These are phyloP conservation scores for Omphalotus olearius DNA, from an alignment of 1,284 basidiomycete species.

Conservation along the genomic window DNA sequence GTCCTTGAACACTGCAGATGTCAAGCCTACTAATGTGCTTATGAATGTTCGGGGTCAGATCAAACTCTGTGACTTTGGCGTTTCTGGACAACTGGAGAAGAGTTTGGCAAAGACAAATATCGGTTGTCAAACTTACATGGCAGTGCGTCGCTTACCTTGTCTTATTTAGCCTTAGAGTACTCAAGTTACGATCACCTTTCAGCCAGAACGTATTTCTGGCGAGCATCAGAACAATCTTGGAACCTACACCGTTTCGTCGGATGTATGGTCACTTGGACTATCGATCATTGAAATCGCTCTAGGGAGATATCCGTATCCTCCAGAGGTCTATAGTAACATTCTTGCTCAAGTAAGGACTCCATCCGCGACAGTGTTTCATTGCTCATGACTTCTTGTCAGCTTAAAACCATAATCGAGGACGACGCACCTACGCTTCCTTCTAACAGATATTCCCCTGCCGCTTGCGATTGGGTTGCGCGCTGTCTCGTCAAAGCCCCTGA, in stretches of 20 bases:
- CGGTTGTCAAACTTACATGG: slow-evolving; percentile 99
- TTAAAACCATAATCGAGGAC: slow-evolving; percentile 95
- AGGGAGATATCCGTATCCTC: slow-evolving; percentile 95
- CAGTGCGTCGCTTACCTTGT: slow-evolving; percentile 49
- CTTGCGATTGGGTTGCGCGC: slow-evolving; percentile 54
- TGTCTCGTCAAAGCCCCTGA: slow-evolving; percentile 80
- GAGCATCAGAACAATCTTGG: slow-evolving; percentile 84
- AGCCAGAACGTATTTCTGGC: slow-evolving; percentile 95
- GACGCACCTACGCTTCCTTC: slow-evolving; percentile 83
- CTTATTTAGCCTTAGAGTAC: too few species aligned
- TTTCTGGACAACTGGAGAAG: slow-evolving; percentile 96
- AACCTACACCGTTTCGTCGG: slow-evolving; percentile 95
- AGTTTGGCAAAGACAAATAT: slow-evolving; percentile 98
- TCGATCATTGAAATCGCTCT: slow-evolving; percentile 92
- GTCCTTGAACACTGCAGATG: slow-evolving; percentile 48
- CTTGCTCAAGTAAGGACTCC: slow-evolving; percentile 44
- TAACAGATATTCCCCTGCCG: slow-evolving; percentile 38
- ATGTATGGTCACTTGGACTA: slow-evolving; percentile 98
- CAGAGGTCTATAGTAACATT: slow-evolving; percentile 97
- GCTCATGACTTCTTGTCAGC: slow-evolving; percentile 47
- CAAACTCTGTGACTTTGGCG: slow-evolving; percentile 98
- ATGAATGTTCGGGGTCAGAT: slow-evolving; percentile 87
- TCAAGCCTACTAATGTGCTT: slow-evolving; percentile 97
- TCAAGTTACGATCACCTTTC: slow-evolving; percentile 9
- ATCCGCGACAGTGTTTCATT: not conserved